These are phyloP conservation scores for Populus euphratica DNA, from an alignment of 345 rosid species.

Conservation along the genomic window DNA sequence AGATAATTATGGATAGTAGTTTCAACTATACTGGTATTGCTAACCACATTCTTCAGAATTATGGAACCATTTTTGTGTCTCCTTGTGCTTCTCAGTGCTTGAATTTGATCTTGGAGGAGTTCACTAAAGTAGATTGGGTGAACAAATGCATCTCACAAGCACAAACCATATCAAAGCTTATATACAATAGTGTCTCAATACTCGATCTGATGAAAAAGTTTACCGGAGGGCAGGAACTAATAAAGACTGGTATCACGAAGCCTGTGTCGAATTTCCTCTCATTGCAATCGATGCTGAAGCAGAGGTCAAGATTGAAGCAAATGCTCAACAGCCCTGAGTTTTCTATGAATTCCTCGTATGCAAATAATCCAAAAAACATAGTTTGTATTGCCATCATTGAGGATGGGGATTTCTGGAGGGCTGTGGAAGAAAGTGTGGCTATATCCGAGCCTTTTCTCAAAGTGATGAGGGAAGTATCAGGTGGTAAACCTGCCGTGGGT, in stretches of 20 bases:
- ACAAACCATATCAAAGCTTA: conserved; percentile 59
- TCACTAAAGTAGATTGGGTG: conserved; percentile 88
- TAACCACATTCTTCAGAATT: conserved; percentile 65
- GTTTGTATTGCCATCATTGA: conserved; percentile 53
- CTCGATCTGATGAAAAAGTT: conserved; percentile 74
- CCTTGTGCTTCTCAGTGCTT: conserved; percentile 87
- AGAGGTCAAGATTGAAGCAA: conserved; percentile 58
- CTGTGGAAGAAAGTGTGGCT: conserved; percentile 79
- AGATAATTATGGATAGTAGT: conserved; percentile 68
- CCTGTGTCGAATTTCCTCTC: conserved; percentile 68
- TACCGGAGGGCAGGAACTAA: conserved; percentile 67
- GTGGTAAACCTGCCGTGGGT: conserved; percentile 73
- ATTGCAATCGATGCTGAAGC: conserved; percentile 71
- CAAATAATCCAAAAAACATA: conserved; percentile 60
- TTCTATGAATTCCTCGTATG: conserved; percentile 44
- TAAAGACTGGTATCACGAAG: conserved; percentile 69
- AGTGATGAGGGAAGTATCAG: conserved; percentile 79
- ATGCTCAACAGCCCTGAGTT: conserved; percentile 75
- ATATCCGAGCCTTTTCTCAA: conserved; percentile 79
- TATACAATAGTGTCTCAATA: conserved; percentile 62
- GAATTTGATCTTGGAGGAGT: conserved; percentile 75
- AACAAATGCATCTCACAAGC: conserved; percentile 69
- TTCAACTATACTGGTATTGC: conserved; percentile 63
- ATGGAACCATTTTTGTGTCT: conserved; percentile 71
- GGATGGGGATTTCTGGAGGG: conserved; percentile 78